phyloP scores from a whole-genome alignment of 1,139 yeast genomes.

The Hansenula sp. region DNA sequence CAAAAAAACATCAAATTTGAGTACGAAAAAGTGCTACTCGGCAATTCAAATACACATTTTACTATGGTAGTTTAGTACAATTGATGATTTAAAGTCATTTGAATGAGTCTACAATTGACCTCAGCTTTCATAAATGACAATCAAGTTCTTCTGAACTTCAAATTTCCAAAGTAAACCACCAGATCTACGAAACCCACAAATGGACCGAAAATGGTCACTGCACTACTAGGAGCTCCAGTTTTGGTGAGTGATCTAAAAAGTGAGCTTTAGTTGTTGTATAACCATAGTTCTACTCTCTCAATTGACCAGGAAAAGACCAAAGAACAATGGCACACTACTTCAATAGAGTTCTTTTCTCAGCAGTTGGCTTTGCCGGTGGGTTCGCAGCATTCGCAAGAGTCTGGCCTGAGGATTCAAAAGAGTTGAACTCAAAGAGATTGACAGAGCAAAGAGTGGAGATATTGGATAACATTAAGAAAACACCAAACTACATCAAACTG shows the following conservation, averaged over 20 bases:
- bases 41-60: too few species aligned
- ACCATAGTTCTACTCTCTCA: background rate
- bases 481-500: conserved; percentile 31
- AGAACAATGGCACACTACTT: conserved; percentile 13
- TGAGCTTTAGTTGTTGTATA: too few species aligned
- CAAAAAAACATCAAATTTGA: too few species aligned
- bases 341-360: conserved; percentile 28
- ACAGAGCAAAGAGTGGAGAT: conserved; percentile 30
- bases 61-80: too few species aligned
- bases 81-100: too few species aligned
- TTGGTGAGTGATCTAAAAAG: background rate
- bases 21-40: background rate
- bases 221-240: too few species aligned
- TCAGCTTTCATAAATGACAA: too few species aligned
- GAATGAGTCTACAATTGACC: too few species aligned
- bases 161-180: too few species aligned
- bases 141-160: too few species aligned
- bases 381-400: conserved; percentile 38
- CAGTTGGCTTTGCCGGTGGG: conserved; percentile 44
- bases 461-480: conserved; percentile 31
- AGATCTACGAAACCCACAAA: too few species aligned
- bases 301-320: background rate
- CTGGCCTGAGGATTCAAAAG: conserved; percentile 37
- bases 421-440: conserved; percentile 23
- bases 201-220: too few species aligned